phyloP scores from a whole-genome alignment of 768 basidiomycete species.

The Lactarius indigo region DNA sequence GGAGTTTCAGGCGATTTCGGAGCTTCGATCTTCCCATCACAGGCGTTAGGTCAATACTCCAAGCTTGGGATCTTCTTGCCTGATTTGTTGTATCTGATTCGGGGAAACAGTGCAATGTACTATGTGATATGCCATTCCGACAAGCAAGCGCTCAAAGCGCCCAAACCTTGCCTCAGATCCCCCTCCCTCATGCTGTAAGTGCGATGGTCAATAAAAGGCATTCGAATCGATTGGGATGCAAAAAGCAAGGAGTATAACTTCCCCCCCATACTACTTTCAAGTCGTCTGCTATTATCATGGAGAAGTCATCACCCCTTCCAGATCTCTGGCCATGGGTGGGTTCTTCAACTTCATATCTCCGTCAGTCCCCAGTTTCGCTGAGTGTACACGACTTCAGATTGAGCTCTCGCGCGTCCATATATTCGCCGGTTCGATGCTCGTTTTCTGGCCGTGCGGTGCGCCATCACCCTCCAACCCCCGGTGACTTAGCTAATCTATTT shows the following conservation, averaged over 20 bases:
- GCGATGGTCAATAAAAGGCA: neutral
- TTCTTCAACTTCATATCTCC: neutral
- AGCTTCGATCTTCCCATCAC: neutral
- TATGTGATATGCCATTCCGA: neutral
- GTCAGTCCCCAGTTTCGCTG: neutral
- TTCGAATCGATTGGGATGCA: neutral
- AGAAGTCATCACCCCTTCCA: neutral
- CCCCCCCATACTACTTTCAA: neutral
- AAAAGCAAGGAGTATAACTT: neutral
- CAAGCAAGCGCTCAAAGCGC: neutral
- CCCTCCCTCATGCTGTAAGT: too few relatives aligned
- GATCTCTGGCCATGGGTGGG: constrained; percentile 10
- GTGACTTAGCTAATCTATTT: neutral
- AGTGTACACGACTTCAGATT: neutral
- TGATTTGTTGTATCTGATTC: neutral
- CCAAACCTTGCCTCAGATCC: neutral
- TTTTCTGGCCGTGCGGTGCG: constrained; percentile 28
- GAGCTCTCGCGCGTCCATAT: constrained; percentile 29
- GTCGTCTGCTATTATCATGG: neutral
- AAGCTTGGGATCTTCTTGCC: neutral
- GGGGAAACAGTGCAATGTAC: neutral
- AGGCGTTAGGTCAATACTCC: neutral
- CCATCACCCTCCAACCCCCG: neutral
- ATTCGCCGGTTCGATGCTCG: constrained; percentile 25
- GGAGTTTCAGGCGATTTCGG: neutral